phyloP scores from a whole-genome alignment of 176 grass and related monocot species.

The Oryza australiensis region DNA sequence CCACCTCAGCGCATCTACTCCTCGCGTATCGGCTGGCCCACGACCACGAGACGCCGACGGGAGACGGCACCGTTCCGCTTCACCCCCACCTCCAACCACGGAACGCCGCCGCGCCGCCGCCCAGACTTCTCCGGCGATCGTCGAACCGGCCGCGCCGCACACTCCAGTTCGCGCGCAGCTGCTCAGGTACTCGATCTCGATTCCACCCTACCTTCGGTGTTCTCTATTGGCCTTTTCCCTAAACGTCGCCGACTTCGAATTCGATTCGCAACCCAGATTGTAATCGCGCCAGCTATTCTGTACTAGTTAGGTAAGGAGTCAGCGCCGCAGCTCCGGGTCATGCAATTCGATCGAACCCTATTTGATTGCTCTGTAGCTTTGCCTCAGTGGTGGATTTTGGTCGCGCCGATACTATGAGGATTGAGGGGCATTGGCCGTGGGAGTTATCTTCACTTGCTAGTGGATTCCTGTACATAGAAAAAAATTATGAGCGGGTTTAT shows the following conservation, averaged over 20 bases:
- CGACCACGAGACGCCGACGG: neutral
- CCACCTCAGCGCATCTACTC: conserved; percentile 13
- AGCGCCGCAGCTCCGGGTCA: too few species aligned
- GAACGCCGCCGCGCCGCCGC: neutral
- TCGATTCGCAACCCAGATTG: neutral
- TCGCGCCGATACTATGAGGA: neutral
- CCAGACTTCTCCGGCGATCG: neutral
- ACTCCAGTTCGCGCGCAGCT: neutral
- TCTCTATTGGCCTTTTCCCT: neutral
- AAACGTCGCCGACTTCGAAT: neutral
- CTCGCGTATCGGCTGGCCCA: neutral
- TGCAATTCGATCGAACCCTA: neutral
- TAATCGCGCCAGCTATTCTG: neutral
- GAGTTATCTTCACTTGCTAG: neutral
- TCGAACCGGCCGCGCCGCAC: neutral
- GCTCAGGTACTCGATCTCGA: conserved; percentile 20
- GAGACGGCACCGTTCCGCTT: neutral
- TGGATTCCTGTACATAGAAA: neutral
- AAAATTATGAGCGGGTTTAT: neutral
- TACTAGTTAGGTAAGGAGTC: neutral
- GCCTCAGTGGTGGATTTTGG: neutral
- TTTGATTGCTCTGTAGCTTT: neutral
- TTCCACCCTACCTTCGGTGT: neutral
- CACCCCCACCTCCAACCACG: neutral
- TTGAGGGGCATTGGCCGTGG: neutral